A percentile compares a stretch with the other conserved stretches of the same genome.
Conservation (phyloP, 345 rosid species). For the Murraya koenigii region DNA sequence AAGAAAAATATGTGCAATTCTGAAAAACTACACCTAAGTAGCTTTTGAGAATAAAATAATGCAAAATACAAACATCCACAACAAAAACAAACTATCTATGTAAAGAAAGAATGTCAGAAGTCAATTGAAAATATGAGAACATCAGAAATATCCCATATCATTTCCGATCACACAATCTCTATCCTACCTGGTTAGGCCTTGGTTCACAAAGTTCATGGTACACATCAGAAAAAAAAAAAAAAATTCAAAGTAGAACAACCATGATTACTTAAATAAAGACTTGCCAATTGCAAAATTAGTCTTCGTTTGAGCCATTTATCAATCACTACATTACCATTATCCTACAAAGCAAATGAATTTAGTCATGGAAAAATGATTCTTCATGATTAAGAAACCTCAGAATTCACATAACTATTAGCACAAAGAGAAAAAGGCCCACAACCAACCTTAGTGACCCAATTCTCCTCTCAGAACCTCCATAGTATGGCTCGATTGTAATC, state of each 20-base stretch:
- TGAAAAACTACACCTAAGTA: no score
- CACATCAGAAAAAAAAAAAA: not conserved
- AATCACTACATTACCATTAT: slow-evolving; percentile 5
- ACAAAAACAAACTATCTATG: not conserved
- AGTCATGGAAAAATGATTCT: slow-evolving; percentile 20
- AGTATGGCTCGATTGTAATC: slow-evolving; percentile 75
- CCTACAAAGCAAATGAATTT: slow-evolving; percentile 13
- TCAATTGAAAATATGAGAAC: not conserved
- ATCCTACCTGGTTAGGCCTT: not conserved
- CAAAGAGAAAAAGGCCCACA: slow-evolving; percentile 27
- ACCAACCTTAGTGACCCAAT: slow-evolving; percentile 17
- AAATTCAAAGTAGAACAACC: not conserved
- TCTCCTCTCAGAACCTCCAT: slow-evolving; percentile 36
- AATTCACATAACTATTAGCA: slow-evolving; percentile 31
- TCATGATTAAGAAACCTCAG: slow-evolving; percentile 2
- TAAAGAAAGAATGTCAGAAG: not conserved
- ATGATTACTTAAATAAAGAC: not conserved
- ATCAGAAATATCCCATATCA: not conserved
- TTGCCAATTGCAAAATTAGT: slow-evolving; percentile 11
- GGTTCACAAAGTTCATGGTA: not conserved
- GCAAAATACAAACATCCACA: not conserved
- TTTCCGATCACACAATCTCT: not conserved
- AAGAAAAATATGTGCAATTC: no score
- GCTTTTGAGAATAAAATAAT: no score
- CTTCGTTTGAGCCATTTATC: not conserved